Conservation (phyloP, 345 rosid genomes). For the Pelargonium nanum region DNA sequence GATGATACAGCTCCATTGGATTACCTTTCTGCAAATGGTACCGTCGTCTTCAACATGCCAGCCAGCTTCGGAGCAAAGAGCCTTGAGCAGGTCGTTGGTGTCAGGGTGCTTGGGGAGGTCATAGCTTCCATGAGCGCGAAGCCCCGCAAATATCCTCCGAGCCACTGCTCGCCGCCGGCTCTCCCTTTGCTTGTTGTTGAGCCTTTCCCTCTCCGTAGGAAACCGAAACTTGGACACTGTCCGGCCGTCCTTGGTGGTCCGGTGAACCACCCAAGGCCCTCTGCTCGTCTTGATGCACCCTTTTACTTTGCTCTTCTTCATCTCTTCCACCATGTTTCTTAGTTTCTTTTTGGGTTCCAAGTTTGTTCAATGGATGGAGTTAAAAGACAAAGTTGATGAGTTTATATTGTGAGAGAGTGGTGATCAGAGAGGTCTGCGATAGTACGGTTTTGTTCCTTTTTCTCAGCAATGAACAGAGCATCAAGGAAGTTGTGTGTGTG, state of each 20-base stretch:
- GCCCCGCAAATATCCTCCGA: slow-evolving; percentile 33
- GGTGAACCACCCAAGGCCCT: slow-evolving; percentile 37
- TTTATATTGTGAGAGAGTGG: no score
- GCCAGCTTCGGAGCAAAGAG: slow-evolving; percentile 38
- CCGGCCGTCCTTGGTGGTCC: slow-evolving; percentile 20
- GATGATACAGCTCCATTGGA: no score
- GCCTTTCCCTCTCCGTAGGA: slow-evolving; percentile 28
- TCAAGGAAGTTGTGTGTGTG: no score
- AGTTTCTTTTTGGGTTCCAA: no score
- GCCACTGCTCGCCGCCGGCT: slow-evolving; percentile 23
- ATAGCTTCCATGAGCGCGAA: slow-evolving; percentile 35
- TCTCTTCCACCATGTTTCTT: slow-evolving; percentile 1
- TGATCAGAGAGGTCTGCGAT: no score
- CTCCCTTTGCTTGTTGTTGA: slow-evolving; percentile 34
- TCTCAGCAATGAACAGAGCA: no score
- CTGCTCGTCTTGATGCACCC: slow-evolving; percentile 29
- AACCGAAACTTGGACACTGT: slow-evolving; percentile 15
- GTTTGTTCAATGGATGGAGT: no score
- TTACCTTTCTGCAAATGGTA: slow-evolving; percentile 27
- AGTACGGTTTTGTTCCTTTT: no score
- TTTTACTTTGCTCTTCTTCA: slow-evolving; percentile 1
- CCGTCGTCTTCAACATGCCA: slow-evolving; percentile 48
- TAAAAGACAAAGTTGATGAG: no score
- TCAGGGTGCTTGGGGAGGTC: slow-evolving; percentile 28
- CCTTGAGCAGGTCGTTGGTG: slow-evolving; percentile 33